Evolutionary conservation across 768 basidiomycete species (phyloP), one percentile per base, ranked within the genome.

Genomic region (Cystobasidium tubakii): DNA sequence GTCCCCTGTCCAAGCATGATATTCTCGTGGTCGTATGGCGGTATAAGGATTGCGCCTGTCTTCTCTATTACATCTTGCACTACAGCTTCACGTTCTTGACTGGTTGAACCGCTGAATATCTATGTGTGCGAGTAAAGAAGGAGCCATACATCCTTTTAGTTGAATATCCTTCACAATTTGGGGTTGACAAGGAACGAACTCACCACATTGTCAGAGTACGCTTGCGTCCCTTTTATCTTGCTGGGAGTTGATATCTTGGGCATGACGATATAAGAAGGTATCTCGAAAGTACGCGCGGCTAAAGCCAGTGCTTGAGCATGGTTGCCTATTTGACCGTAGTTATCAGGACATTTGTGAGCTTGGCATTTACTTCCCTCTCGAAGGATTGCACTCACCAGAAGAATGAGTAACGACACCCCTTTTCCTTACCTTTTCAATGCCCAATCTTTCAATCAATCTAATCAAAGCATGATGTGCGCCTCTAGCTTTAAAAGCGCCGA

Each of bases 1-100:
- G 79, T 80, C 0, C 79, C 79, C 34, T 78, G 77, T 15, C 78
- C 79, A 1, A 80, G 70, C n/a, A 80, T 77, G 3, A 79, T 80
- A 62, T 79, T 76, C 6, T 73, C 75, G 62, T 79, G 77, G 53
- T 80, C 79, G 43, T 78, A 80, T 1, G 79, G 78, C 19, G 79
- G 78, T 19, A 80, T 62, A 12, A 78, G 64, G 23, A 79, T 71
- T 0, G 79, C 78, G 0, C 75, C 76, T 4, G 77, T 78, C 29
- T 77, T 65, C 0, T 29, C n/a, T 21, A 78, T 78, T 23, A 80
- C 77, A 21, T 78, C 70, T 4, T 54, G 23, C 1, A 79, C 75
- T 17, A 63, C 66, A 0, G 75, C 76, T 73, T 78, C 77, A 10
- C 79, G 75, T 33, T 78, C 77, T n/a, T 76, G 55, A 29, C 66